Conservation (phyloP, 495 filamentous ascomycete genomes). For the Symbiotaphrina buchneri region DNA sequence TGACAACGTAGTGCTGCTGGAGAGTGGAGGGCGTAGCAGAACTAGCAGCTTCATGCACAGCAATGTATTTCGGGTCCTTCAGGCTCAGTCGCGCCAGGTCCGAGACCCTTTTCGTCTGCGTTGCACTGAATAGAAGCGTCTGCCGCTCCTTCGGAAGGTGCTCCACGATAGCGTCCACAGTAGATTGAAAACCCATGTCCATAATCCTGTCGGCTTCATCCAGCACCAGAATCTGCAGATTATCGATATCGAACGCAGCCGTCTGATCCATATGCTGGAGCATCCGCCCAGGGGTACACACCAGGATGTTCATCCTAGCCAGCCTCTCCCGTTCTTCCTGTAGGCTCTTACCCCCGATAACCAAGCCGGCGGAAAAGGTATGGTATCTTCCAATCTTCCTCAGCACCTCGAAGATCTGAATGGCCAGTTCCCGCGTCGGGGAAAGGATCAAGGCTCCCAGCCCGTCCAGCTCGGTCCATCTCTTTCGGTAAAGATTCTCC, state of each 20-base stretch:
- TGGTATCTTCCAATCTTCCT: constrained; percentile 79
- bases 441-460: constrained; percentile 83
- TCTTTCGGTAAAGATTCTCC: constrained; percentile 79
- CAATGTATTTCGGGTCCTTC: constrained; percentile 80
- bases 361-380: constrained; percentile 73
- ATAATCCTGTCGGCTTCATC: constrained; percentile 94
- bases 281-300: constrained; percentile 89
- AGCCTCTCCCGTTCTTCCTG: constrained; percentile 74
- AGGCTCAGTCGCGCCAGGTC: constrained; percentile 79
- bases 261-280: constrained; percentile 94
- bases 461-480: constrained; percentile 81
- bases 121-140: constrained; percentile 88
- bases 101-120: constrained; percentile 81
- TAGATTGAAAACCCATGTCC: constrained; percentile 90
- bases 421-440: constrained; percentile 83
- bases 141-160: constrained; percentile 75
- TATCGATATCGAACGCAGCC: constrained; percentile 68
- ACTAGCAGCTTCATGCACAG: constrained; percentile 65
- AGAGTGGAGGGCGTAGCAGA: constrained; percentile 67
- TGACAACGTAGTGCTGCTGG: constrained; percentile 78
- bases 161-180: constrained; percentile 82
- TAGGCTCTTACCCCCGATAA: constrained; percentile 87
- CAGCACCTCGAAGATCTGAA: constrained; percentile 93
- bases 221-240: constrained; percentile 78
- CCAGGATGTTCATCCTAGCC: constrained; percentile 88